A percentile compares a stretch with the other conserved stretches of the same genome.
These are phyloP conservation scores for Fragilariopsis cylindrus DNA, from an alignment of 108 stramenopile genomes.

Conservation along the genomic window DNA sequence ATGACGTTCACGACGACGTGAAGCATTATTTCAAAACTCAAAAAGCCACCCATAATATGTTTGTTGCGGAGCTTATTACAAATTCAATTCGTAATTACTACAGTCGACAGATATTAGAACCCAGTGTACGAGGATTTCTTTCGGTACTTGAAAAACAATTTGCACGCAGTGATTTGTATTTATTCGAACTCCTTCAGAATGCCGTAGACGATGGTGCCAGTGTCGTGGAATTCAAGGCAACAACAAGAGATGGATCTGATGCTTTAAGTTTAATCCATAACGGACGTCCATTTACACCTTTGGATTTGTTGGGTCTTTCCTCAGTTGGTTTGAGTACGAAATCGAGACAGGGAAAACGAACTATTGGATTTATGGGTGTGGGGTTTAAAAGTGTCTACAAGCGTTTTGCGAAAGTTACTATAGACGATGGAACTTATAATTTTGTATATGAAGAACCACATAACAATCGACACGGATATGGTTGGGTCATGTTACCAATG, in stretches of 20 bases:
- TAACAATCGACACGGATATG: background rate
- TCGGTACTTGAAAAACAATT: slow-evolving; percentile 31
- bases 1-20: background rate
- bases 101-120: slow-evolving; percentile 24
- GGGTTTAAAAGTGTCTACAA: slow-evolving; percentile 9
- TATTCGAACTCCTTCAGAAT: slow-evolving; percentile 30
- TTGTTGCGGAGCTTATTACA: background rate
- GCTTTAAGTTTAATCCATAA: background rate
- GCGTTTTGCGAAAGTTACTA: background rate
- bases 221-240: background rate
- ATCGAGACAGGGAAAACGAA: slow-evolving; percentile 3
- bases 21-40: background rate
- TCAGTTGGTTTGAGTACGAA: slow-evolving; percentile 24
- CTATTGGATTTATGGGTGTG: slow-evolving; percentile 33
- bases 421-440: slow-evolving; percentile 11
- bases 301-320: slow-evolving; percentile 5
- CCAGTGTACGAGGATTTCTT: slow-evolving; percentile 31
- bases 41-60: background rate
- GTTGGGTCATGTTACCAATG: slow-evolving; percentile 18
- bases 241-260: background rate
- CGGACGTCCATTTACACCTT: background rate
- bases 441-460: slow-evolving; percentile 11
- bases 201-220: slow-evolving; percentile 33
- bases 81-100: slow-evolving; percentile 28
- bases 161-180: slow-evolving; percentile 22